Base-by-base conservation (phyloP, 2,329 filamentous ascomycete genomes). In the Dactylonectria macrodidyma region DNA sequence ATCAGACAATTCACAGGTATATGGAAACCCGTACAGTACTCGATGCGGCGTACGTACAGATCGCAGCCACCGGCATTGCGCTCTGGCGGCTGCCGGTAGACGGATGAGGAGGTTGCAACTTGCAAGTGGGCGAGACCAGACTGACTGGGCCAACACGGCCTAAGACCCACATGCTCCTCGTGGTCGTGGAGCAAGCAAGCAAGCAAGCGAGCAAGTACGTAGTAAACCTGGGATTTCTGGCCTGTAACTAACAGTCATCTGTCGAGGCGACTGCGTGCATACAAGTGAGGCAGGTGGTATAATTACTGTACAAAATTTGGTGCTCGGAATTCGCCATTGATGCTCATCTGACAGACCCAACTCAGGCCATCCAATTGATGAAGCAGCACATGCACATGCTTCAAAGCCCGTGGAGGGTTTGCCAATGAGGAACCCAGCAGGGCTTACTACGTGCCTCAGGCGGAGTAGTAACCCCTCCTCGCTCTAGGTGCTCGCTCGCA, bases 151-250 rank as follows among this genome's bases (percentile, higher is more conserved):
- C 7, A n/a, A 16, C 11, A 56, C 9, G 44, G 6, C 41, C 5
- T 14, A n/a, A 44, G 62, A 59, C 62, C 62, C 62, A 65, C 62
- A 41, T 22, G 38, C 38, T 41, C 62, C 62, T 65, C 62, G 62
- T 65, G 62, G 62, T 12, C 62, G 48, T 65, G 56, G 62, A 59
- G 48, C 30, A 33, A 46, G 12, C 52, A 63, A 24, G 26, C 26
- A 30, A 30, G 26, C 26, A 30, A 30, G 26, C 26, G 7, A 30
- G 26, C 26, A 19, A 19, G 19, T 19, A 19, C 19, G 19, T 19
- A 19, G 19, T 19, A 19, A 19, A 19, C 19, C 19, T 19, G 19
- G 19, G 26, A 30, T 30, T 30, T 30, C 26, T 30, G 26, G 26
- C 19, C 19, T 19, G 19, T 19, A 19, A 19, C 19, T 19, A 19